A percentile compares a stretch with the other conserved stretches of the same genome.
Conservation (phyloP, 352 stramenopile species). For the Phytophthora brassicae region DNA sequence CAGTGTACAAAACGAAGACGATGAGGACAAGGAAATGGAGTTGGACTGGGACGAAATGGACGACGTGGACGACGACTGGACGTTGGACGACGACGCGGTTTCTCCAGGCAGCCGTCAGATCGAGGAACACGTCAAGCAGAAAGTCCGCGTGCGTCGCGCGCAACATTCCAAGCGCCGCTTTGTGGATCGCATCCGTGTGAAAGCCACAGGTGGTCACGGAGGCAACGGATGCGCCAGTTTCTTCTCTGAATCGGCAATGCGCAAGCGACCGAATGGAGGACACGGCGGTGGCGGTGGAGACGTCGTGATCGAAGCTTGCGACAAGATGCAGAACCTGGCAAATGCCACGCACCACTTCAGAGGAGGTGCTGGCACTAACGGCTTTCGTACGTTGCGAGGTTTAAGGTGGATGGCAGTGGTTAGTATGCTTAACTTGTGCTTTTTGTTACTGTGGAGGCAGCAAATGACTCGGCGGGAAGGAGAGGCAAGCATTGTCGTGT, state of each 20-base stretch:
- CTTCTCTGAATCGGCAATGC: slow-evolving; percentile 76
- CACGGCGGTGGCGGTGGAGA: slow-evolving; percentile 84
- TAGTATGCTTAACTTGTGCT: no score
- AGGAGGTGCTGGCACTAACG: slow-evolving; percentile 73
- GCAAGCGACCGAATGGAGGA: slow-evolving; percentile 81
- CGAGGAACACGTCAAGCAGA: slow-evolving; percentile 87
- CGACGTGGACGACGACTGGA: slow-evolving; percentile 24
- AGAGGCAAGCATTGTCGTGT: slow-evolving; percentile 81
- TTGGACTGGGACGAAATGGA: slow-evolving; percentile 45
- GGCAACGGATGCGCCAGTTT: slow-evolving; percentile 90
- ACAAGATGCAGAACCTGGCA: slow-evolving; percentile 79
- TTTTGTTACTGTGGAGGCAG: slow-evolving; percentile 32
- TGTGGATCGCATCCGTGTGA: slow-evolving; percentile 89
- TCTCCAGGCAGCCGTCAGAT: slow-evolving; percentile 42
- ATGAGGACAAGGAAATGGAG: slow-evolving; percentile 39
- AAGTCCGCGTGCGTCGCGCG: slow-evolving; percentile 77
- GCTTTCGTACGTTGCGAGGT: slow-evolving; percentile 88
- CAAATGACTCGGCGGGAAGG: slow-evolving; percentile 75
- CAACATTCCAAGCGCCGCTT: slow-evolving; percentile 90
- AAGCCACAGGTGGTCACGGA: slow-evolving; percentile 84
- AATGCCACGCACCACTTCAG: slow-evolving; percentile 88
- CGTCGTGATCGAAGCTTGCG: slow-evolving; percentile 73
- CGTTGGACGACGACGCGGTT: slow-evolving; percentile 32
- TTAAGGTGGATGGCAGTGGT: slow-evolving; percentile 15
- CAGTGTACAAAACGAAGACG: slow-evolving; percentile 8